Evolutionary conservation across 1,139 yeast genomes (phyloP).

Genomic region (Keqinozyma sinolaborantium): DNA sequence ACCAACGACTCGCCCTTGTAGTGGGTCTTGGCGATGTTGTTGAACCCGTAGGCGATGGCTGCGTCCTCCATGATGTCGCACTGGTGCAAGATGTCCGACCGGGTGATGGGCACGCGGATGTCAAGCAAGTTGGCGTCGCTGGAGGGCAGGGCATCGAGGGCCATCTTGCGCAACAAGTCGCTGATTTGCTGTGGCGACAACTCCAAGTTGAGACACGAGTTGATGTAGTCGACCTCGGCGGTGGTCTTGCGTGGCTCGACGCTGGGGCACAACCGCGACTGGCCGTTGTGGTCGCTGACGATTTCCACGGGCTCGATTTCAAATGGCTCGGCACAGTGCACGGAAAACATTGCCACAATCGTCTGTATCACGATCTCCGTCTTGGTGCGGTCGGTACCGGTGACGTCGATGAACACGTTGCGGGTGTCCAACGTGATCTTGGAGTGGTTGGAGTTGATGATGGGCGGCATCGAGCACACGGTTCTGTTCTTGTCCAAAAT

Average conservation of each 20-base stretch:
- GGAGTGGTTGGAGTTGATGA: slow-evolving; percentile 89
- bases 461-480: slow-evolving; percentile 94
- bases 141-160: slow-evolving; percentile 62
- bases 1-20: slow-evolving; percentile 78
- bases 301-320: slow-evolving; percentile 87
- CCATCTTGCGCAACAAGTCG: slow-evolving; percentile 73
- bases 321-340: slow-evolving; percentile 74
- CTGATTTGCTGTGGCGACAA: slow-evolving; percentile 67
- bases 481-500: slow-evolving; percentile 74
- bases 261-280: slow-evolving; percentile 76
- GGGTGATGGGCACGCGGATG: slow-evolving; percentile 83
- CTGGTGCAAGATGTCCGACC: slow-evolving; percentile 94
- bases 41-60: slow-evolving; percentile 94
- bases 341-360: slow-evolving; percentile 92
- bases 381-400: slow-evolving; percentile 94
- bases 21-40: slow-evolving; percentile 78
- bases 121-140: slow-evolving; percentile 52
- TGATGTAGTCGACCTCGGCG: slow-evolving; percentile 83
- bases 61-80: slow-evolving; percentile 99
- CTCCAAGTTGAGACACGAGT: slow-evolving; percentile 84
- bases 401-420: slow-evolving; percentile 88
- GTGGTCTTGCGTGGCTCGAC: slow-evolving; percentile 62
- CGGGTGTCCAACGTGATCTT: slow-evolving; percentile 82
- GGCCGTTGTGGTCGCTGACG: slow-evolving; percentile 76
- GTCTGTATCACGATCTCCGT: slow-evolving; percentile 88